These are phyloP conservation scores for Tritrichomonas musculus DNA, from an alignment of 208 protist species.

Conservation along the genomic window DNA sequence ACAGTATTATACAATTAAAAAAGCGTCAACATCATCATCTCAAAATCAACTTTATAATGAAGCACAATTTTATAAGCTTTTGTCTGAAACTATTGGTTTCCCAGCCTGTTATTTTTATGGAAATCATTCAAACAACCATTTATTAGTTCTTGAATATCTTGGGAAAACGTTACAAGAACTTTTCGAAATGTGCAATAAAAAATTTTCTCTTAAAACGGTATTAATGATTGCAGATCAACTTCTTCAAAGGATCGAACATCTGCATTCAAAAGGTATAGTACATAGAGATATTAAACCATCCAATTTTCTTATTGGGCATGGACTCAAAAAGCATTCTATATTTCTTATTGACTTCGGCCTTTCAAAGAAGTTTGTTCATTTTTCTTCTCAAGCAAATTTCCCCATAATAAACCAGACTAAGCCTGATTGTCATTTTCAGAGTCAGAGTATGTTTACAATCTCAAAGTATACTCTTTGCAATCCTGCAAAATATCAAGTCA, in stretches of 20 bases:
- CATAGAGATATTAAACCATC: conserved; percentile 91
- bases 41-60: conserved; percentile 94
- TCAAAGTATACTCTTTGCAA: too few species aligned
- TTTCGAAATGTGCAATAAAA: conserved; percentile 73
- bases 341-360: conserved; percentile 64
- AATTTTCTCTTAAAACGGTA: conserved; percentile 94
- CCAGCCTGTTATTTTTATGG: conserved; percentile 86
- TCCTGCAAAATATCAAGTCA: too few species aligned
- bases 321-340: conserved; percentile 61
- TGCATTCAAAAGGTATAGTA: conserved; percentile 92
- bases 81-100: conserved; percentile 78
- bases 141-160: conserved; percentile 96
- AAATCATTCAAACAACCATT: conserved; percentile 86
- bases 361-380: conserved; percentile 95
- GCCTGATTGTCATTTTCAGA: too few species aligned
- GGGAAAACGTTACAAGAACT: conserved; percentile 93
- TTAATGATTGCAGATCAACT: conserved; percentile 95
- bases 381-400: conserved; percentile 81
- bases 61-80: conserved; percentile 76
- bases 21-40: conserved; percentile 45
- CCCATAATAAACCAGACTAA: too few species aligned
- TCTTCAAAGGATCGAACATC: conserved; percentile 78
- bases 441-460: too few species aligned
- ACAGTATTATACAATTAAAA: conserved; percentile 43
- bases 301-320: conserved; percentile 94